These are phyloP conservation scores for Saitozyma sp. DNA, from an alignment of 768 basidiomycete species.

Conservation along the genomic window DNA sequence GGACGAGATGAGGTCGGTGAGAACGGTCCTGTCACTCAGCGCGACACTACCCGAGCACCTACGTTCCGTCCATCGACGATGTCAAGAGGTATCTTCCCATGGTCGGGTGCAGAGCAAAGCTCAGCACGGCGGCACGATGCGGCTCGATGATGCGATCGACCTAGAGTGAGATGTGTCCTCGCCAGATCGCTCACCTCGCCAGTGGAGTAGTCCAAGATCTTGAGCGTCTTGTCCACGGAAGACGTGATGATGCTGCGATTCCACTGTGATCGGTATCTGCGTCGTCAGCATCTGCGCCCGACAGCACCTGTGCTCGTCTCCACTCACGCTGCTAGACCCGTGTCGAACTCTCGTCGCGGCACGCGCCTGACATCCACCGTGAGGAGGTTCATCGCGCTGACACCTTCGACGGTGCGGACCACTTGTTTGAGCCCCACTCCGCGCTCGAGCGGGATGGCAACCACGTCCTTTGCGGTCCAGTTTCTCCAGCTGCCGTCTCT, in stretches of 20 bases:
- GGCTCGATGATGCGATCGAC: constrained; percentile 41
- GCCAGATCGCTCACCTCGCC: constrained; percentile 36
- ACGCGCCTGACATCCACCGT: constrained; percentile 25
- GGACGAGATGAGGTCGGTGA: constrained; percentile 48
- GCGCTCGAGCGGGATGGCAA: constrained; percentile 19
- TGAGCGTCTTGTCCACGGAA: constrained; percentile 47
- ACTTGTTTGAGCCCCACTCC: constrained; percentile 35
- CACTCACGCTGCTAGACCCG: constrained; percentile 39
- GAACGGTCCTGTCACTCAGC: constrained; percentile 30
- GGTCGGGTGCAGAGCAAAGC: constrained; percentile 41
- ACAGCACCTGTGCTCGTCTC: too few species aligned
- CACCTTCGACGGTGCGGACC: constrained; percentile 37
- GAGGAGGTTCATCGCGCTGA: constrained; percentile 43
- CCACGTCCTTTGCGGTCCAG: constrained; percentile 25
- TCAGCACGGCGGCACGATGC: constrained; percentile 45
- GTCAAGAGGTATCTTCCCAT: constrained; percentile 45
- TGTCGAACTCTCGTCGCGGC: constrained; percentile 42
- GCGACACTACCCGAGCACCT: constrained; percentile 9
- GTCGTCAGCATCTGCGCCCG: background rate
- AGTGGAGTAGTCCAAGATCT: constrained; percentile 36
- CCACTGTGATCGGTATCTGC: constrained; percentile 30
- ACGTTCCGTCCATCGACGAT: constrained; percentile 52
- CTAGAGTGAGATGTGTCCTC: constrained; percentile 7
- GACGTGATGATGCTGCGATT: constrained; percentile 35
- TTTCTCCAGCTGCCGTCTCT: constrained; percentile 25